Evolutionary conservation across 805 yeast species (phyloP).

Genomic region (Torulaspora microellipsoides): DNA sequence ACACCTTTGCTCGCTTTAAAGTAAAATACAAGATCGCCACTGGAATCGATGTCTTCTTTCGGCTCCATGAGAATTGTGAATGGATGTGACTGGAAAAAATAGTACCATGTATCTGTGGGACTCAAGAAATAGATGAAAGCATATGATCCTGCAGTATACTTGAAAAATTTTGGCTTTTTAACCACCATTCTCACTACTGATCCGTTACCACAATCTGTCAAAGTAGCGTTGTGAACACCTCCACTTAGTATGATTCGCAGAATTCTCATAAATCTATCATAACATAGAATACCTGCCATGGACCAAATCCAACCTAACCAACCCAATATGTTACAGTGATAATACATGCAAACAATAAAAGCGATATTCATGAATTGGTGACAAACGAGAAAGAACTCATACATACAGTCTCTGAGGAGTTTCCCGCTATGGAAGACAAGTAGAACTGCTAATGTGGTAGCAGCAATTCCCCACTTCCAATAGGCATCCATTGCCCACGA

Average conservation of each 20-base stretch:
- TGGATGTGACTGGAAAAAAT: slow-evolving; percentile 57
- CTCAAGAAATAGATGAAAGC: slow-evolving; percentile 54
- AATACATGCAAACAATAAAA: slow-evolving; percentile 53
- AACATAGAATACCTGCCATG: slow-evolving; percentile 44
- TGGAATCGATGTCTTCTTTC: slow-evolving; percentile 31
- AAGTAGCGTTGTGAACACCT: slow-evolving; percentile 24
- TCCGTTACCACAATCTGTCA: slow-evolving; percentile 25
- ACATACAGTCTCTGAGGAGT: slow-evolving; percentile 46
- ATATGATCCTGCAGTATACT: slow-evolving; percentile 50
- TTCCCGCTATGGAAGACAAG: slow-evolving; percentile 48
- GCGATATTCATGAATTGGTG: slow-evolving; percentile 55
- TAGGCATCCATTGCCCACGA: slow-evolving; percentile 44
- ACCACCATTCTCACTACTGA: slow-evolving; percentile 39
- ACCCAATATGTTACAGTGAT: slow-evolving; percentile 50
- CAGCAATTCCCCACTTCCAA: slow-evolving; percentile 46
- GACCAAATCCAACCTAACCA: slow-evolving; percentile 50
- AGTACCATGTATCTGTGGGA: slow-evolving; percentile 47
- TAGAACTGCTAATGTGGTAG: slow-evolving; percentile 41
- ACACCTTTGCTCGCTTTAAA: slow-evolving; percentile 54
- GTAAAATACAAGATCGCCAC: slow-evolving; percentile 35
- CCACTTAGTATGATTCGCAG: slow-evolving; percentile 34
- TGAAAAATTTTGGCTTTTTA: slow-evolving; percentile 44
- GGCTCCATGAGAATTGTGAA: slow-evolving; percentile 50
- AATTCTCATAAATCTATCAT: slow-evolving; percentile 48
- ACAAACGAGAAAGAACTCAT: slow-evolving; percentile 55